Evolutionary conservation across 192 early-diverging fungal species (phyloP), one percentile per base, ranked within the genome.

Genomic region (Thamnidium elegans): DNA sequence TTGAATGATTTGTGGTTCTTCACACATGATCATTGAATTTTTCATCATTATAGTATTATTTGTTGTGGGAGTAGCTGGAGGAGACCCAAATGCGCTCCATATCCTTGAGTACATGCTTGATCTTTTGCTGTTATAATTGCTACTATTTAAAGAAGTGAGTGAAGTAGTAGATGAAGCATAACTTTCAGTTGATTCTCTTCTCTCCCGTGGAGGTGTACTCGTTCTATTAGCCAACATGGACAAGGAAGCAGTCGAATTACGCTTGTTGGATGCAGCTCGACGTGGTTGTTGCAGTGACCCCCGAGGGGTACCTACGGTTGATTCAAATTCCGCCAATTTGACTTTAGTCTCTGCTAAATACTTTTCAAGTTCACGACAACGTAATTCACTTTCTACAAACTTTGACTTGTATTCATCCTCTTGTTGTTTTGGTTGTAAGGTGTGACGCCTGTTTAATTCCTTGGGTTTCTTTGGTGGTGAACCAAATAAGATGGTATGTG

Each of bases 351-450:
- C 74, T 10, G 74, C 74, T 15, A 76, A 32, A 23, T 71, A 31
- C 26, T 76, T 70, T 15, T 76, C 74, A 4, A 76, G 30, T 51
- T 76, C 74, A 2, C 74, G 63, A 39, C 74, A 76, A 1, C 74
- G 69, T 7, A 70, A 36, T 46, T 75, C 73, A 14, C 59, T 66
- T 9, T 75, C 68, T 3, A 70, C 63, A 23, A 54, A 66, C 19
- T 70, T 70, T 0, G 36, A 20, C 44, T 65, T 15, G 58, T 65
- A 74, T 39, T 74, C 66, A 32, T 34, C 54, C 10, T n/a, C 52
- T 9, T 17, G 45, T 44, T 47, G 45, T 9, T 31, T 13, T 15
- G 13, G 11, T 10, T 20, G 10, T 7, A 52, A 26, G 8, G 51
- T 9, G 6, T 56, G 67, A 26, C 59, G 60, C 4, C 60, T 30